Evolutionary conservation across 2,329 filamentous ascomycete genomes (phyloP), one percentile per base, ranked within the genome.

Genomic region (Epichloe elymi): DNA sequence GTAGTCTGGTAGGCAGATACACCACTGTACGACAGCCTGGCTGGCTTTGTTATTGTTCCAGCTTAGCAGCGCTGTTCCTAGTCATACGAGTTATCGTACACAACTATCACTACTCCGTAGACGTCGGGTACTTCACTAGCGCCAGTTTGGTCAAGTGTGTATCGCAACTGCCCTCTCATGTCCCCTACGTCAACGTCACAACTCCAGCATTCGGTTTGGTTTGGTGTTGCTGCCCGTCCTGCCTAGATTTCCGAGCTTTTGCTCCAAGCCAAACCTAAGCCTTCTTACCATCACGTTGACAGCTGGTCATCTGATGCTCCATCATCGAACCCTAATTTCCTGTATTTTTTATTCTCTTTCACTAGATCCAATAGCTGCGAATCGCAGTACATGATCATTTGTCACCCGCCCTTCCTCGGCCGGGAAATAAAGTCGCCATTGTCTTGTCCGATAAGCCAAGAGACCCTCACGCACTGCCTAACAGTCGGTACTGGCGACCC

Each of bases 181-280:
- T 30, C 15, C 42, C 30, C 30, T 46, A 33, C 12, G 23, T 20
- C 45, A 50, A 40, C 48, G 48, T 50, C 48, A 50, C 48, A 6
- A 35, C 20, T 46, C 42, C 41, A 36, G 17, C 30, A 46, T 7
- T 46, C 17, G n/a, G 35, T 23, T 46, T 15, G 44, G 15, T 20
- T 26, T 30, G 26, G 8, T 33, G 33, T 44, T 12, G 33, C 48
- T 44, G 48, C n/a, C 33, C 12, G 33, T 8, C 23, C 19, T 43
- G 41, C 15, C 23, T 41, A 33, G 35, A 19, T 50, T 30, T 26
- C 17, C 33, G 8, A 36, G 19, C 11, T 33, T 40, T 30, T 40
- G 19, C 11, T 20, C 23, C 36, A 45, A 38, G 12, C 40, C 11
- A n/a, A 15, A n/a, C 48, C 39, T 37, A 30, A 33, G 35, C 35